These are phyloP conservation scores for Raphanus raphanistrum DNA, from an alignment of 345 rosid species.

Conservation along the genomic window DNA sequence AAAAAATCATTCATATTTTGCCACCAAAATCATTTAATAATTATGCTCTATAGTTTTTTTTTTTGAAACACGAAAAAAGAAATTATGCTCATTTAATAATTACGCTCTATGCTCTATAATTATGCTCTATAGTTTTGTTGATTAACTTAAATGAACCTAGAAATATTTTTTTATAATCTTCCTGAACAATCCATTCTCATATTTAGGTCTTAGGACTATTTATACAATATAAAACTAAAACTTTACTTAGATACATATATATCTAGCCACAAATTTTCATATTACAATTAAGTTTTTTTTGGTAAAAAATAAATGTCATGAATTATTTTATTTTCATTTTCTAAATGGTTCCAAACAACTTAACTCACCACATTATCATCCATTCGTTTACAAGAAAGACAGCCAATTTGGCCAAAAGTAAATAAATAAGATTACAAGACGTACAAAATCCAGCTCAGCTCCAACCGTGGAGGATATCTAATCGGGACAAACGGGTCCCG, in stretches of 20 bases:
- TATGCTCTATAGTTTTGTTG: neutral
- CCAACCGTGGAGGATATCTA: constrained; percentile 38
- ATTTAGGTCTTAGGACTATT: neutral
- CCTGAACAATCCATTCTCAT: neutral
- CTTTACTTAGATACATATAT: neutral
- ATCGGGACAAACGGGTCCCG: constrained; percentile 38
- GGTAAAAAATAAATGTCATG: neutral
- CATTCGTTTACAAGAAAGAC: constrained; percentile 25
- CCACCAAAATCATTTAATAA: neutral
- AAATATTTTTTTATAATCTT: neutral
- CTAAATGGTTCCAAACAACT: constrained; percentile 27
- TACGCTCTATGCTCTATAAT: too few relatives aligned
- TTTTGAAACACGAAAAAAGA: too few relatives aligned
- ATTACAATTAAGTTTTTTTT: neutral
- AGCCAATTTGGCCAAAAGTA: constrained; percentile 23
- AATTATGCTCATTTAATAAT: too few relatives aligned
- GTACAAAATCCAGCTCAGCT: constrained; percentile 40
- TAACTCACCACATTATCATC: constrained; percentile 15
- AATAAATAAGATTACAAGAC: constrained; percentile 6
- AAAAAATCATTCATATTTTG: neutral
- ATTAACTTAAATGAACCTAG: neutral
- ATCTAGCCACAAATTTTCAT: neutral
- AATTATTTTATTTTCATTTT: constrained; percentile 1
- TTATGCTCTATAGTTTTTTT: neutral
- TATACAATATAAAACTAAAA: neutral